Base-by-base conservation (phyloP, 2,329 filamentous ascomycete genomes). In the Plectosphaerella sp. region DNA sequence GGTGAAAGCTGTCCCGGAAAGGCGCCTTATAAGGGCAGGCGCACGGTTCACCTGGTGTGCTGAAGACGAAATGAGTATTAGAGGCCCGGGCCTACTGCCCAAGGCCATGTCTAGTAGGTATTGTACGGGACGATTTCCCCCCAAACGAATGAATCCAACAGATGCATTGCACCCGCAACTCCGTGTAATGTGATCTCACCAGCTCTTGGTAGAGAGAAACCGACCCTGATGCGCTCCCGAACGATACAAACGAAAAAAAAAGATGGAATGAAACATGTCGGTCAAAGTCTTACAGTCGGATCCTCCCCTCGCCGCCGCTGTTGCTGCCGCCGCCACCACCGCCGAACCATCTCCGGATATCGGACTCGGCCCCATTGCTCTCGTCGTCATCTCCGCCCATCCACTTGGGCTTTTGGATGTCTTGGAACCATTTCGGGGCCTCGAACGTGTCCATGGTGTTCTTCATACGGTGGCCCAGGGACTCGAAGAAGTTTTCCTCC, bases 401-500 rank as follows among this genome's bases (percentile, higher is more conserved):
- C 91, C 91, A 95, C 61, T 84, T 87, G 5, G 90, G 91, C 64
- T 86, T 83, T 68, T 86, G 89, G 68, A 92, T 82, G 24, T 89
- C 87, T 60, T 84, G 80, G 57, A 96, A 74, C 91, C 92, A 97
- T 57, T 85, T 85, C 0, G 94, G 93, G 28, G 86, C 79, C 49
- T 91, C 87, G 2, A 91, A 79, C 0, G 84, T 88, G 55, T 97
- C 93, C 49, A 97, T 83, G 0, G 94, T 97, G 64, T 99, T 99
- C 69, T 86, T 89, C 61, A 99, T 86, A 36, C 93, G 80, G 64
- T 95, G 89, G 0, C 89, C 85, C 55, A 97, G 84, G 35, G 87
- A 86, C 58, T 89, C 82, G 63, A 97, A 91, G 67, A 96, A 90
- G 58, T 86, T 90, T 51, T 91, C 89, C 14, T 91, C 85, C 33